Conservation (phyloP, 1,284 basidiomycete genomes). For the Leccinum subspadiceum region DNA sequence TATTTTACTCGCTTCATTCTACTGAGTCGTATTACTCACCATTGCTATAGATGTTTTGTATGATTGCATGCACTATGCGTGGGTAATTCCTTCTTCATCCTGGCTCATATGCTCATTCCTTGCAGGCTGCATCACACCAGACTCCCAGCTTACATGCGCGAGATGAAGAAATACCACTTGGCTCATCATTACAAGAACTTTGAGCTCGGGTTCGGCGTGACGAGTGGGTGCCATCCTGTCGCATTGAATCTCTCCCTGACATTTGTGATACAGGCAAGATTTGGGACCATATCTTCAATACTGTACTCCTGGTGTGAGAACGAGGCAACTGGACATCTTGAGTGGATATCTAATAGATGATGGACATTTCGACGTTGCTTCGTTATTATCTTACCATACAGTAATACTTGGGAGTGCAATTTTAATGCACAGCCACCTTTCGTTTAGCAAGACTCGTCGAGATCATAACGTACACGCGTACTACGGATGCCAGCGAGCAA, state of each 20-base stretch:
- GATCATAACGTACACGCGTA: neutral
- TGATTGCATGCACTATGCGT: slow-evolving; percentile 92
- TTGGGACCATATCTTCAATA: slow-evolving; percentile 94
- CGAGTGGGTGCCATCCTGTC: slow-evolving; percentile 49
- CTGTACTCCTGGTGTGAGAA: slow-evolving; percentile 61
- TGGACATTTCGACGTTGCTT: slow-evolving; percentile 9
- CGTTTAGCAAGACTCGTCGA: neutral
- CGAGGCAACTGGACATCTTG: neutral
- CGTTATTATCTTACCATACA: neutral
- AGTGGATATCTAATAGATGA: slow-evolving; percentile 1
- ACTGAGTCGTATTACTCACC: slow-evolving; percentile 7
- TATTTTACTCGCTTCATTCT: slow-evolving; percentile 14
- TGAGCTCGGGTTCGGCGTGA: slow-evolving; percentile 98
- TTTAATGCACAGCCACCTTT: slow-evolving; percentile 22
- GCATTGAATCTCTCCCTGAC: slow-evolving; percentile 7
- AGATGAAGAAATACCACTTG: slow-evolving; percentile 97
- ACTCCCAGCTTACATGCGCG: slow-evolving; percentile 83
- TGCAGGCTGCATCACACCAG: slow-evolving; percentile 82
- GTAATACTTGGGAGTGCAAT: slow-evolving; percentile 7
- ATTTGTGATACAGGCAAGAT: slow-evolving; percentile 62
- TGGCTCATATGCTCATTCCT: slow-evolving; percentile 3
- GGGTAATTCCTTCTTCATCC: slow-evolving; percentile 32
- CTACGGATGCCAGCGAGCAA: slow-evolving; percentile 35
- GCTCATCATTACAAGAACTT: slow-evolving; percentile 98
- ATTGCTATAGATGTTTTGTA: slow-evolving; percentile 70